Evolutionary conservation across 2,329 filamentous ascomycete species (phyloP).

Genomic region (Trichoderma harzianum): DNA sequence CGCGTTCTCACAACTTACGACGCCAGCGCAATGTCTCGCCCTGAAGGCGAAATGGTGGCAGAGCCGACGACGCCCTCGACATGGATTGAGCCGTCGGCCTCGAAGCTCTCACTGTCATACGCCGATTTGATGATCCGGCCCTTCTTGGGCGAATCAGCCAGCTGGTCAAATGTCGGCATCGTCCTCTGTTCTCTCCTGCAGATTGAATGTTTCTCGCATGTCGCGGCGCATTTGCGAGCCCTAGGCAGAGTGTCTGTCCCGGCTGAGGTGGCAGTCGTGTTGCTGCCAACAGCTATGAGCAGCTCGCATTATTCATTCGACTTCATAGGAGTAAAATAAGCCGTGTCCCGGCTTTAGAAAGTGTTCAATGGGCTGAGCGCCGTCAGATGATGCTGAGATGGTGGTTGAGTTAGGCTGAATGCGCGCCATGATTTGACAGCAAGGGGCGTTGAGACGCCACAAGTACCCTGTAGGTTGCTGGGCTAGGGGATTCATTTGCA

Average conservation of each 20-base stretch:
- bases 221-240: conserved; percentile 17
- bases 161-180: conserved; percentile 51
- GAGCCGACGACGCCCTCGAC: conserved; percentile 81
- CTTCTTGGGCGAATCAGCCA: conserved; percentile 48
- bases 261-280: conserved; percentile 1
- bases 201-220: conserved; percentile 24
- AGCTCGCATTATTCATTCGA: conserved; percentile 8
- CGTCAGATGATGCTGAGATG: conserved; percentile 7
- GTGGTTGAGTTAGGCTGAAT: conserved; percentile 4
- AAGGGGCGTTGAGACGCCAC: background rate
- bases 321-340: conserved; percentile 1
- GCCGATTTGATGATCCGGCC: conserved; percentile 62
- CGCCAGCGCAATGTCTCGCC: conserved; percentile 84
- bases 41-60: conserved; percentile 87
- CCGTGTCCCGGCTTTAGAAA: background rate
- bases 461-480: background rate
- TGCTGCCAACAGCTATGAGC: conserved; percentile 6
- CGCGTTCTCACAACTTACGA: conserved; percentile 49
- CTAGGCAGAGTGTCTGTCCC: background rate
- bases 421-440: background rate
- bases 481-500: background rate
- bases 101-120: conserved; percentile 84
- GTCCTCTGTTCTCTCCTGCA: conserved; percentile 23
- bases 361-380: background rate
- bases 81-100: conserved; percentile 77